phyloP scores from a whole-genome alignment of 78 protist species.

The Cavenderia fasciculata region DNA sequence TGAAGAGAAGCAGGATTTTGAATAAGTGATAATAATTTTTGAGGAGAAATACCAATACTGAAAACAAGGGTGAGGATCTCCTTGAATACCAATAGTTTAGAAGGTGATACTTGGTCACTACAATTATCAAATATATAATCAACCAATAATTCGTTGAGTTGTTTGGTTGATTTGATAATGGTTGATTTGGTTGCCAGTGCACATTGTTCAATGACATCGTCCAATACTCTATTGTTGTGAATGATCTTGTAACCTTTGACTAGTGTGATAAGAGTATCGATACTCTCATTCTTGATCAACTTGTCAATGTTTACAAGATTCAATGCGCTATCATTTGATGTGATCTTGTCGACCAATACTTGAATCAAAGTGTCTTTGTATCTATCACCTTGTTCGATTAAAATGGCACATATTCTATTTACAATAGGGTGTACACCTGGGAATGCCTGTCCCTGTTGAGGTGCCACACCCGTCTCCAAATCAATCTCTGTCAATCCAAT shows the following conservation, averaged over 20 bases:
- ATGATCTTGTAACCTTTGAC: constrained; percentile 21
- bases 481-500: constrained; percentile 10
- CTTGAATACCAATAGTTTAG: constrained; percentile 30
- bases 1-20: no score
- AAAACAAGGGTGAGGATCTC: constrained; percentile 13
- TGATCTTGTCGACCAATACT: neutral
- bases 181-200: neutral
- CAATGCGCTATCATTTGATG: neutral
- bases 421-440: constrained; percentile 5
- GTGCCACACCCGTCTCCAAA: neutral
- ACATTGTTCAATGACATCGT: neutral
- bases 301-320: constrained; percentile 15
- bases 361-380: constrained; percentile 9
- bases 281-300: constrained; percentile 23
- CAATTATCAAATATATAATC: constrained; percentile 25
- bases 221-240: constrained; percentile 1
- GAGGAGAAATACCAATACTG: constrained; percentile 23
- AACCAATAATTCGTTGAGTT: neutral
- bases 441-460: neutral
- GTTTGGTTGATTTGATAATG: neutral
- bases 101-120: constrained; percentile 39
- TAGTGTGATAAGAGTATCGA: constrained; percentile 12
- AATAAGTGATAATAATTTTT: no score
- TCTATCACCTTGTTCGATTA: constrained; percentile 6
- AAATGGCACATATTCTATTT: neutral